Percentiles rank a stretch among this genome's conserved stretches.
These are phyloP conservation scores for Alternaria triticina DNA, from an alignment of 2,329 filamentous ascomycete genomes.

Conservation along the genomic window DNA sequence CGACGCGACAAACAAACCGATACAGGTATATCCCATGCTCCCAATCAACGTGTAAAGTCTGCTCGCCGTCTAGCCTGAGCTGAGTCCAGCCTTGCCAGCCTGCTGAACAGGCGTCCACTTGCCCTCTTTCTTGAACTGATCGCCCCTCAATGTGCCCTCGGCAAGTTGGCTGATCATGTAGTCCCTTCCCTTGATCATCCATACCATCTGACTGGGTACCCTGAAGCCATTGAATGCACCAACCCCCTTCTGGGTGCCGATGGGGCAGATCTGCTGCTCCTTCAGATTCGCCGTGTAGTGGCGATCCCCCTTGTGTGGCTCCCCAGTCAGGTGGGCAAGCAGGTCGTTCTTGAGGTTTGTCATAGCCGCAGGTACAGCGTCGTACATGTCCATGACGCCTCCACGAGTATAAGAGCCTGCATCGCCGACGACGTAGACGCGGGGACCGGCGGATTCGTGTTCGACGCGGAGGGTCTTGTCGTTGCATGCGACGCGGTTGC, in stretches of 20 bases:
- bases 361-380: conserved; percentile 51
- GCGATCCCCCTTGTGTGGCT: conserved; percentile 36
- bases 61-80: conserved; percentile 16
- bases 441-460: conserved; percentile 48
- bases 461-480: conserved; percentile 57
- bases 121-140: conserved; percentile 43
- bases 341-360: conserved; percentile 58
- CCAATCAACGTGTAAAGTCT: background rate
- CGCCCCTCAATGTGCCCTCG: conserved; percentile 34
- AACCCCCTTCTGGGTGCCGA: conserved; percentile 48
- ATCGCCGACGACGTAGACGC: conserved; percentile 59
- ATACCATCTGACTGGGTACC: conserved; percentile 51
- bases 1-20: background rate
- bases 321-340: conserved; percentile 37
- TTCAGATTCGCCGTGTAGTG: conserved; percentile 40
- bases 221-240: conserved; percentile 47
- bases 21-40: background rate
- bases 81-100: conserved; percentile 30
- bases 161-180: conserved; percentile 45
- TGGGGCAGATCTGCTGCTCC: conserved; percentile 45
- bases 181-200: conserved; percentile 53
- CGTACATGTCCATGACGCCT: conserved; percentile 52
- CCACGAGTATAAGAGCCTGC: conserved; percentile 54
- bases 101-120: conserved; percentile 42
- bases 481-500: conserved; percentile 57